Percentiles rank a stretch among this genome's conserved stretches.
Evolutionary conservation across 306 rosid species (phyloP).

Genomic region (Begonia masoniana): DNA sequence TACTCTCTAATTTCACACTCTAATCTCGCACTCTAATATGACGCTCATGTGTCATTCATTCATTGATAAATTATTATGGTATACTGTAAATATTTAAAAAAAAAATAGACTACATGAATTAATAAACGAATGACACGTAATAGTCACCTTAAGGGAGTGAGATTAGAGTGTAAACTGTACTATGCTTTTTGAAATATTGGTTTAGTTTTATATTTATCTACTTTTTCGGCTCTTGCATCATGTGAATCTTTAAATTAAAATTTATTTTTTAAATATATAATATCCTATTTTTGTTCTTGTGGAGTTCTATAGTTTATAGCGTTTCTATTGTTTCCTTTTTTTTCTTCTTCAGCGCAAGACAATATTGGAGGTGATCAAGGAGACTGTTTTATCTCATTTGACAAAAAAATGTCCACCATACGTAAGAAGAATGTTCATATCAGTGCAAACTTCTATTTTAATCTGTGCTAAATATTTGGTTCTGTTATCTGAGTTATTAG

Average conservation of each 20-base stretch:
- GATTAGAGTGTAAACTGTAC: no score
- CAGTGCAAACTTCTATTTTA: not conserved
- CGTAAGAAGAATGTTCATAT: slow-evolving; percentile 33
- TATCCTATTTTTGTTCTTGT: not conserved
- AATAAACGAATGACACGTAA: no score
- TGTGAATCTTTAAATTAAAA: no score
- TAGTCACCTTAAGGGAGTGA: no score
- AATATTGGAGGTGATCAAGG: slow-evolving; percentile 83
- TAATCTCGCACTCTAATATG: no score
- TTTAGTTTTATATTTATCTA: not conserved
- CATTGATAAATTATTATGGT: no score
- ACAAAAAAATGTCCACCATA: slow-evolving; percentile 83
- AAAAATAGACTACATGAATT: no score
- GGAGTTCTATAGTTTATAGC: slow-evolving; percentile 1
- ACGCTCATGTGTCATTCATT: not conserved
- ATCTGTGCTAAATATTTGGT: slow-evolving; percentile 2
- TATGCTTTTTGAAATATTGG: not conserved
- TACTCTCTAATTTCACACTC: no score
- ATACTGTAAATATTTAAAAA: no score
- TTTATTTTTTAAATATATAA: not conserved
- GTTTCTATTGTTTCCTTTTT: not conserved
- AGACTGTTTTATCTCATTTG: slow-evolving; percentile 78
- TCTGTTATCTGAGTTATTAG: slow-evolving; percentile 22
- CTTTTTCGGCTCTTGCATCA: not conserved
- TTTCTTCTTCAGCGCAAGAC: slow-evolving; percentile 53